Conservation (phyloP, 345 rosid genomes). For the Heritiera littoralis region DNA sequence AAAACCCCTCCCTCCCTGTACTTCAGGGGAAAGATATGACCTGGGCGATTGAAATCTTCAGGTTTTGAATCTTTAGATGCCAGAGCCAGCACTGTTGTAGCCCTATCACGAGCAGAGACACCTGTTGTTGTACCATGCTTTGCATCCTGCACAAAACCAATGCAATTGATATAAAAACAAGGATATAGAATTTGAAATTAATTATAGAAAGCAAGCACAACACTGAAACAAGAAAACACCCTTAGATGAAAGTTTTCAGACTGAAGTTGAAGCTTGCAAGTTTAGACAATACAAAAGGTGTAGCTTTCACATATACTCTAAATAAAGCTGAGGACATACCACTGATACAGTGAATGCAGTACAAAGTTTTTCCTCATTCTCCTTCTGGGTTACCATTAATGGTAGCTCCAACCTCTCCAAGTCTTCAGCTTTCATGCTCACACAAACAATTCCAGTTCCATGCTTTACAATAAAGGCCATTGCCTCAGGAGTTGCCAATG, state of each 20-base stretch:
- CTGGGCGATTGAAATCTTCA: slow-evolving; percentile 82
- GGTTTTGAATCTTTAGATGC: slow-evolving; percentile 79
- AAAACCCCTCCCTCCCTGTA: slow-evolving; percentile 90
- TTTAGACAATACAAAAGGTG: neutral
- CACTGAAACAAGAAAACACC: neutral
- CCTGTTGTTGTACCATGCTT: slow-evolving; percentile 80
- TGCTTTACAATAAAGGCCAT: slow-evolving; percentile 90
- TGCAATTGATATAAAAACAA: neutral
- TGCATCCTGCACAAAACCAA: slow-evolving; percentile 57
- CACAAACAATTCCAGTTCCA: slow-evolving; percentile 92
- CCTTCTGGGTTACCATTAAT: slow-evolving; percentile 76
- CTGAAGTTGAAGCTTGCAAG: neutral
- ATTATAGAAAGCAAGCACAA: neutral
- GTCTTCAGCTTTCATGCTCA: slow-evolving; percentile 79
- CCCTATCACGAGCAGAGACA: slow-evolving; percentile 90
- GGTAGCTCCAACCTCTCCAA: slow-evolving; percentile 88
- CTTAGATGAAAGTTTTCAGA: neutral
- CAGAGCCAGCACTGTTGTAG: slow-evolving; percentile 63
- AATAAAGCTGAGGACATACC: slow-evolving; percentile 41
- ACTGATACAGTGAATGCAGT: slow-evolving; percentile 92
- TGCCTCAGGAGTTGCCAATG: slow-evolving; percentile 75
- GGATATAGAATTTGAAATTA: neutral
- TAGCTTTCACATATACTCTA: slow-evolving; percentile 2
- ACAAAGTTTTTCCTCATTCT: slow-evolving; percentile 75
- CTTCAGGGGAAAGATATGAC: slow-evolving; percentile 81